Evolutionary conservation across 2,329 filamentous ascomycete species (phyloP).

Genomic region (Trichophyton rubrum): DNA sequence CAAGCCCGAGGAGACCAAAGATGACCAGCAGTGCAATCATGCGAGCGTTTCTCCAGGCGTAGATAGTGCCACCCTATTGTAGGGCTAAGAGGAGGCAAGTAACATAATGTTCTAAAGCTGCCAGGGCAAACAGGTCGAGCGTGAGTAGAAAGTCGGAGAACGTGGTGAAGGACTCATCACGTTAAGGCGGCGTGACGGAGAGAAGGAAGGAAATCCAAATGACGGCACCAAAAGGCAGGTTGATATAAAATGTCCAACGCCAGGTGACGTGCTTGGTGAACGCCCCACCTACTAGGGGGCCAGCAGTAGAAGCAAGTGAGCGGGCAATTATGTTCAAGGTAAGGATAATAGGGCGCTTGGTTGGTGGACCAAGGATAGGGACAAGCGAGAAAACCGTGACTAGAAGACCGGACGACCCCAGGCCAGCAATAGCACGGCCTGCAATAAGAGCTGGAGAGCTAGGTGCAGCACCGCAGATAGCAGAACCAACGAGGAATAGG

Average conservation of each 20-base stretch:
- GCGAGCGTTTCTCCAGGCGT: not conserved
- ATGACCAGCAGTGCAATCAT: not conserved
- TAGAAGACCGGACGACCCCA: not conserved
- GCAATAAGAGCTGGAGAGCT: not conserved
- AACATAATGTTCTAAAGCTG: not conserved
- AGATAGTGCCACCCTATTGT: not conserved
- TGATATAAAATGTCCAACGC: not conserved
- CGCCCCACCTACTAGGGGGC: not conserved
- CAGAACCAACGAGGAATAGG: not conserved
- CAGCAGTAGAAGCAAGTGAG: not conserved
- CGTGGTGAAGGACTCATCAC: not conserved
- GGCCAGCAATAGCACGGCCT: not conserved
- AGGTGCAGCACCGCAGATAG: not conserved
- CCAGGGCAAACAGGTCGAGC: not conserved
- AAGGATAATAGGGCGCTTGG: not conserved
- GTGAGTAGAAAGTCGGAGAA: too few species aligned
- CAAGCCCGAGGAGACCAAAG: not conserved
- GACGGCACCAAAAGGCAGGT: not conserved
- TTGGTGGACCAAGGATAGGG: not conserved
- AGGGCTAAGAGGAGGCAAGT: not conserved
- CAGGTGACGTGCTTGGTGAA: not conserved
- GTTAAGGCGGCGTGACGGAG: not conserved
- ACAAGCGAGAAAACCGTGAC: not conserved
- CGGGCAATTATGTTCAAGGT: not conserved
- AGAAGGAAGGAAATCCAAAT: not conserved